Conservation (phyloP, 345 rosid species). For the Arabidopsis arenosa region DNA sequence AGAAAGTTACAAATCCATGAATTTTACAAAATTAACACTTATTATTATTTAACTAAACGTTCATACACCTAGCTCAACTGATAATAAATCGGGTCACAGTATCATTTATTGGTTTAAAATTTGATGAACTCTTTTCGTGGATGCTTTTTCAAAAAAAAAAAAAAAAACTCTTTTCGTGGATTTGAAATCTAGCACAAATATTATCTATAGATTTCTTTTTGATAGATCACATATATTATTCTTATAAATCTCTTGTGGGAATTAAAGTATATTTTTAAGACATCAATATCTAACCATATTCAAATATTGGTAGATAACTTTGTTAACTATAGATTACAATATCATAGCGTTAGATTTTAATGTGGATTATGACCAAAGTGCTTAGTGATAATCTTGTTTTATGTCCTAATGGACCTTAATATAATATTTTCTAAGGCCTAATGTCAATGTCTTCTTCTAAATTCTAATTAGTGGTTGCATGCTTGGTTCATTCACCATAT, state of each 20-base stretch:
- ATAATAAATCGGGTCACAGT: background rate
- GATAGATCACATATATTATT: constrained; percentile 16
- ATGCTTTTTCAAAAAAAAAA: background rate
- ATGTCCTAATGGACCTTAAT: constrained; percentile 19
- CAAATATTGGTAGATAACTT: constrained; percentile 34
- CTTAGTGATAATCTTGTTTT: constrained; percentile 41
- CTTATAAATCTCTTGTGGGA: background rate
- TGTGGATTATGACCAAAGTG: constrained; percentile 40
- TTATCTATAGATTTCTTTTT: constrained; percentile 17
- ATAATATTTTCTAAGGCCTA: constrained; percentile 22
- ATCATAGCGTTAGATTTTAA: constrained; percentile 26
- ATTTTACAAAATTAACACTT: background rate
- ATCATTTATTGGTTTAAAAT: background rate
- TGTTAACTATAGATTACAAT: constrained; percentile 32
- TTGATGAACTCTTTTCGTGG: constrained; percentile 9
- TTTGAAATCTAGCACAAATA: constrained; percentile 26
- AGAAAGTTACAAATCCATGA: constrained; percentile 10
- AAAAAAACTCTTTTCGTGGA: constrained; percentile 3
- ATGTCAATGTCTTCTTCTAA: constrained; percentile 34
- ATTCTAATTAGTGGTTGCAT: constrained; percentile 23
- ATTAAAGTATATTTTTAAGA: background rate
- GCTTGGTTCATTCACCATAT: constrained; percentile 14
- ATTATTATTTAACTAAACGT: background rate
- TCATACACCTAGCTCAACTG: background rate
- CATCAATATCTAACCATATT: constrained; percentile 26